A percentile compares a stretch with the other conserved stretches of the same genome.
These are phyloP conservation scores for Candida broadrunensis DNA, from an alignment of 805 yeast genomes.

Conservation along the genomic window DNA sequence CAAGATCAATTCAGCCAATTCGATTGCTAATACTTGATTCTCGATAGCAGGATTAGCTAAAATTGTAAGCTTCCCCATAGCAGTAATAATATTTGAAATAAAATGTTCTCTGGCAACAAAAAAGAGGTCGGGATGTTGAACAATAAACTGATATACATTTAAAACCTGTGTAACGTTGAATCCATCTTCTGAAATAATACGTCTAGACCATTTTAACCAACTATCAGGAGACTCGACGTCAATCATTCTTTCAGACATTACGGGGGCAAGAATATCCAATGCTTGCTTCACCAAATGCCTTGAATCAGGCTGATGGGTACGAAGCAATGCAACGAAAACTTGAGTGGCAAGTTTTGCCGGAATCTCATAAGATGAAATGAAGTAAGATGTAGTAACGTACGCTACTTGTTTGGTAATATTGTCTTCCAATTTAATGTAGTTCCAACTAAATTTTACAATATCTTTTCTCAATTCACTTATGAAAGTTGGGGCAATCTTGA, in stretches of 20 bases:
- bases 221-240: conserved; percentile 51
- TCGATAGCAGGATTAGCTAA: conserved; percentile 75
- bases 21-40: conserved; percentile 83
- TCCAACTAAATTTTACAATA: conserved; percentile 92
- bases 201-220: conserved; percentile 95
- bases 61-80: conserved; percentile 86
- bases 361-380: conserved; percentile 84
- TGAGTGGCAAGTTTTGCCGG: conserved; percentile 87
- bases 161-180: conserved; percentile 82
- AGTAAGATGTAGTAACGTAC: conserved; percentile 80
- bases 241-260: conserved; percentile 64
- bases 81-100: conserved; percentile 81
- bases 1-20: conserved; percentile 78
- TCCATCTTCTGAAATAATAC: conserved; percentile 88
- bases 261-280: conserved; percentile 84
- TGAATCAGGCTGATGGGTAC: conserved; percentile 84
- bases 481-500: conserved; percentile 61
- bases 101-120: conserved; percentile 86
- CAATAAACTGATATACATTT: conserved; percentile 84
- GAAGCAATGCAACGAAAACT: conserved; percentile 83
- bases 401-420: conserved; percentile 88
- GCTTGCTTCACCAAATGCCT: conserved; percentile 83
- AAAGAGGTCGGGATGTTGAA: conserved; percentile 80
- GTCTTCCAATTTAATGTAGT: conserved; percentile 85
- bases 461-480: conserved; percentile 70